Conservation (phyloP, 2,329 filamentous ascomycete species). For the Colletotrichum sp. region DNA sequence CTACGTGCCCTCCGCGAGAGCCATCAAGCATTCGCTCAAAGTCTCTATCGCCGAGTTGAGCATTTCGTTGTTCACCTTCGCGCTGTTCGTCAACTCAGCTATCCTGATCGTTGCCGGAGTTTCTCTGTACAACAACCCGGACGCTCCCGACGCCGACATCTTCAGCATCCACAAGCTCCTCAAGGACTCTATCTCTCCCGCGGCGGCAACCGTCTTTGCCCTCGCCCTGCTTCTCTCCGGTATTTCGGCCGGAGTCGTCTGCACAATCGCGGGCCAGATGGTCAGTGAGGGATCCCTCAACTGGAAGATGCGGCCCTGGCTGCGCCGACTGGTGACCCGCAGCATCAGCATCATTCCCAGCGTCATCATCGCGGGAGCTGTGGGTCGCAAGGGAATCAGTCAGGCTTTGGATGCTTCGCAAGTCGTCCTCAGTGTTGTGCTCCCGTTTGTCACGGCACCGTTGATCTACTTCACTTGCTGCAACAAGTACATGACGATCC, state of each 20-base stretch:
- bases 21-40: conserved; percentile 76
- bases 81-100: conserved; percentile 82
- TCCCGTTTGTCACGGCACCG: conserved; percentile 84
- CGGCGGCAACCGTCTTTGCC: conserved; percentile 84
- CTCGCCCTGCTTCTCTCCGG: conserved; percentile 82
- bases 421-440: conserved; percentile 77
- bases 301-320: conserved; percentile 78
- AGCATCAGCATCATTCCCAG: conserved; percentile 81
- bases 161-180: conserved; percentile 84
- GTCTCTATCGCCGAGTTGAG: conserved; percentile 75
- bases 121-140: conserved; percentile 68
- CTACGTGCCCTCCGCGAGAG: conserved; percentile 73
- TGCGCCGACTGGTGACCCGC: conserved; percentile 78
- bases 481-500: conserved; percentile 80
- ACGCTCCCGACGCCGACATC: conserved; percentile 74
- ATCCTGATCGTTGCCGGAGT: conserved; percentile 85
- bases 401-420: conserved; percentile 77
- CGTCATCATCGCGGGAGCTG: conserved; percentile 82
- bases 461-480: conserved; percentile 86
- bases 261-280: conserved; percentile 90
- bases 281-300: conserved; percentile 82
- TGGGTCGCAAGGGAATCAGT: conserved; percentile 74
- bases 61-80: conserved; percentile 80
- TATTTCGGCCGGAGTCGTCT: conserved; percentile 82
- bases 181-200: conserved; percentile 69